Base-by-base conservation (phyloP, 345 rosid species). In the Eucalyptus grandis region DNA sequence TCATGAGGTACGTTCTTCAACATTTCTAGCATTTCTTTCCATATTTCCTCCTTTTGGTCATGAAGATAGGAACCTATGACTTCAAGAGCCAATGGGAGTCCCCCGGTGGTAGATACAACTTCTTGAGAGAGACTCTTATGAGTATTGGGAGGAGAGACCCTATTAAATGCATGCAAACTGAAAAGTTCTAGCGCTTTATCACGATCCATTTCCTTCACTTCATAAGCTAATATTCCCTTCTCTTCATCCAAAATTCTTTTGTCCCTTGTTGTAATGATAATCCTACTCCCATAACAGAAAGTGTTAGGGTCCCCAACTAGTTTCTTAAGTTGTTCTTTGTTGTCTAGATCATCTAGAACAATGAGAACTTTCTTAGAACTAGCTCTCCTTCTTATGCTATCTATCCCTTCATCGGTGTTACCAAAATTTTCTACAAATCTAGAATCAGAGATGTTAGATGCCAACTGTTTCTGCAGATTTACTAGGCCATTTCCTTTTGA, bases 101-200 rank as follows among this genome's bases (percentile, higher is more conserved):
- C 43, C 43, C 43, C 43, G 2, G 22, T 16, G 5, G 24, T 31
- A 31, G 7, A 31, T 16, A 69, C 43, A 69, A 14, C 22, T 69
- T 69, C 80, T 31, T 2, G 43, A 31, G 80, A 31, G 43, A 69
- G 43, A 69, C 43, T 16, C 0, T 3, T 24, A 31, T 15, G 2
- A 16, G 11, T 3, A 69, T 8, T 0, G 0, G 43, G 80, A 69
- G 80, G 80, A 69, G 24, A 31, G 1, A 9, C 6, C 3, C 13
- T 9, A 1, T 58, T 5, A 2, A 58, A 58, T 6, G 62, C 62
- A 1, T 58, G 62, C 62, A 4, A 58, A 58, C 14, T 58, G 6
- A 58, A 58, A 24, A 58, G 62, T 3, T 58, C 14, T 0, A 58
- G 7, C 1, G 30, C 62, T 24, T 26, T 58, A 58, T n/a, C 62